Evolutionary conservation across 2,329 filamentous ascomycete genomes (phyloP), one percentile per base, ranked within the genome.

Genomic region (Penicillium italicum): DNA sequence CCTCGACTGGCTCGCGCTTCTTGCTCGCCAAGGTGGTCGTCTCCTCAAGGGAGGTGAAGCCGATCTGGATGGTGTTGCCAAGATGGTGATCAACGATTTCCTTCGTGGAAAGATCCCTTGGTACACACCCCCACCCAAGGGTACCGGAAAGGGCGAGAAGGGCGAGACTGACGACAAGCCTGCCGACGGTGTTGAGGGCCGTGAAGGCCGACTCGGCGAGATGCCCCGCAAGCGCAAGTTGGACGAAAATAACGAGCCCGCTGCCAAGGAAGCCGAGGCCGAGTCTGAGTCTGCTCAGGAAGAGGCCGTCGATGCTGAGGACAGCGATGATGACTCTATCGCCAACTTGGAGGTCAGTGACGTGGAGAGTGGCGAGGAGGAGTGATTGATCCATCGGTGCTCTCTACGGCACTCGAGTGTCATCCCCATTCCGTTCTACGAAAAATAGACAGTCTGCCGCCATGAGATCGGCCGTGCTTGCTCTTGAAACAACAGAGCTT

Each of bases 41-140:
- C 77, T 99, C 20, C 78, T 97, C 16, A 91, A 91, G 71, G 93
- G 90, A 55, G 94, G 93, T n/a, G 94, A 97, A 72, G 89, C 93
- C 4, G 94, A 99, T 72, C 77, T 97, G 53, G 93, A 97, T 66
- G 91, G 92, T 66, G 91, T 96, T 45, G 94, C 94, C 1, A 96
- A 96, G 75, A 96, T 96, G 85, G 89, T 99, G 0, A 78, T 99
- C 57, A 97, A 96, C 67, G 94, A 99, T 70, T 99, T 97, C 72
- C 84, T 97, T 69, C 80, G 94, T 61, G 94, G 94, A 54, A 97
- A 93, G 76, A 90, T 97, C 26, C 94, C 94, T 1, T 99, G 95
- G 94, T 99, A 91, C 69, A 94, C 90, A 0, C 86, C 91, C 9
- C 87, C 91, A 10, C 91, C 92, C 2, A 76, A 80, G 14, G 69